Base-by-base conservation (phyloP, 345 rosid genomes). In the Moringa oleifera region DNA sequence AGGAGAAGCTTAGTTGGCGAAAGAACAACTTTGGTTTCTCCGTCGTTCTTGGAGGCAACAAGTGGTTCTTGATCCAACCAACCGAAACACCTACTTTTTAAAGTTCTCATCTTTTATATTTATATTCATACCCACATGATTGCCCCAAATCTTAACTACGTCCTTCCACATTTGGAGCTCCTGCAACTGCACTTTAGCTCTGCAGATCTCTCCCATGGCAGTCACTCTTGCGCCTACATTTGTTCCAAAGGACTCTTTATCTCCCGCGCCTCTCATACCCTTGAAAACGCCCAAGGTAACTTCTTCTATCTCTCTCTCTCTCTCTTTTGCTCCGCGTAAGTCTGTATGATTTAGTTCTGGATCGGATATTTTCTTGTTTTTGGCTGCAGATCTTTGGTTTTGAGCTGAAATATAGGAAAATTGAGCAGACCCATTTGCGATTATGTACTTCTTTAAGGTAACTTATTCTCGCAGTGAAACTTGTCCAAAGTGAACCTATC, bases 11-110 rank as follows among this genome's bases (percentile, higher is more conserved):
- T 41, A 41, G 13, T 41, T 52, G 58, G 72, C 57, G 59, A 31
- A 62, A 20, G 46, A 41, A 59, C 37, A 22, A 58, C 83, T 57
- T 78, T 63, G 88, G 61, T 73, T 74, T 78, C 85, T 83, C 88
- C 88, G 85, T 74, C 83, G 72, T 80, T 83, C 73, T 80, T 76
- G 85, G 85, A 80, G 77, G 56, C 52, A 58, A 36, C 75, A 68
- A 53, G 51, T 64, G 71, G 57, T 57, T 61, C 51, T 73, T 50
- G 76, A 68, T 77, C 69, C 57, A 41, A 41, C 47, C 47, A 41
- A 41, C 47, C 47, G 12, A 41, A 7, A 7, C 47, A 41, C 12
- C 47, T 16, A 41, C 47, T 15, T 41, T 41, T 41, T 41, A 4
- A n/a, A n/a, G n/a, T n/a, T n/a, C n/a, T n/a, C n/a, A n/a, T n/a